Percentiles rank a stretch among this genome's conserved stretches.
Evolutionary conservation across 2,329 filamentous ascomycete species (phyloP).

Genomic region (Sporothrix globosa): DNA sequence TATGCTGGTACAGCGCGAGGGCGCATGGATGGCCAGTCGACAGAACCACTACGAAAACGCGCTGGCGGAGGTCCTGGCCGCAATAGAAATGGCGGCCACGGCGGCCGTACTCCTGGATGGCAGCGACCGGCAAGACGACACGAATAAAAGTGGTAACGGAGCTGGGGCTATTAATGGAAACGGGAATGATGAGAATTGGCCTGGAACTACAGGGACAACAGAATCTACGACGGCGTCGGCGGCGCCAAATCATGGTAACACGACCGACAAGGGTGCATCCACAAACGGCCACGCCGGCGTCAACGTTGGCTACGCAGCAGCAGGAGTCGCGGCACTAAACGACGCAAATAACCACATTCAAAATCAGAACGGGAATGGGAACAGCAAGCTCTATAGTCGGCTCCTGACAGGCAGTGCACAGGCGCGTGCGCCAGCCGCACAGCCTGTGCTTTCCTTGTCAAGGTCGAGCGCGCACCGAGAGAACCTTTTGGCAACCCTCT

Average conservation of each 20-base stretch:
- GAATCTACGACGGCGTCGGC: not conserved
- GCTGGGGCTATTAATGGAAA: not conserved
- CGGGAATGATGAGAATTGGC: not conserved
- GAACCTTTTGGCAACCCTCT: constrained; percentile 54
- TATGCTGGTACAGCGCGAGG: constrained; percentile 46
- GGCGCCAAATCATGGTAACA: not conserved
- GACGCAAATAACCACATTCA: not conserved
- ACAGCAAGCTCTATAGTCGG: not conserved
- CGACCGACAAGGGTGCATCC: not conserved
- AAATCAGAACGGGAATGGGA: not conserved
- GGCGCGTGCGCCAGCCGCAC: not conserved
- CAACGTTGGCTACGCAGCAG: not conserved
- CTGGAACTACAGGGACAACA: not conserved
- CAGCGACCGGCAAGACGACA: constrained; percentile 11
- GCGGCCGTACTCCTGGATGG: constrained; percentile 13
- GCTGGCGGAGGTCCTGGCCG: constrained; percentile 41
- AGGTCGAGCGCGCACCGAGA: constrained; percentile 45
- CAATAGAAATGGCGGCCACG: constrained; percentile 31
- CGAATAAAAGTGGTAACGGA: not conserved
- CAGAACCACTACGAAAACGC: constrained; percentile 47
- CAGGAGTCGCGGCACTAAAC: not conserved
- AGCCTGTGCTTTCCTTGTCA: constrained; percentile 34
- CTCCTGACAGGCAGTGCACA: constrained; percentile 8
- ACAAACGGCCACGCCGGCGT: not conserved
- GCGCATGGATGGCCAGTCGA: constrained; percentile 42